Evolutionary conservation across 306 rosid genomes (phyloP).

Genomic region (Leucaena leucocephala): DNA sequence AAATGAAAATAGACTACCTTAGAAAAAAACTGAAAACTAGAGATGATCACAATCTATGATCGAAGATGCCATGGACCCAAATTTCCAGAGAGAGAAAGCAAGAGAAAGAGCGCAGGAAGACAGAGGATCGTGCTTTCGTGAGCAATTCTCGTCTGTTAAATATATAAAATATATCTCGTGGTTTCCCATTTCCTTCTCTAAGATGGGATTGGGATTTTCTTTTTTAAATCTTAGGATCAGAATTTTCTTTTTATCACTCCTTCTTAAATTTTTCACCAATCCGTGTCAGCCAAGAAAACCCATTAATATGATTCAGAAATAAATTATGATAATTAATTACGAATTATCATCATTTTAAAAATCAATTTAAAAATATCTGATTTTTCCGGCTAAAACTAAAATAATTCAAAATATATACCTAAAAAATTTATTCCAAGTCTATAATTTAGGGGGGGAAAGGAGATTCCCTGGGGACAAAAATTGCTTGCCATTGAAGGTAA

Average conservation of each 20-base stretch:
- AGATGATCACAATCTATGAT: conserved; percentile 44
- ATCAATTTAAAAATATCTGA: background rate
- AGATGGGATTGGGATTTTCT: background rate
- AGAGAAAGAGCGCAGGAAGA: conserved; percentile 31
- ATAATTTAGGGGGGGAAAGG: background rate
- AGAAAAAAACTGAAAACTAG: conserved; percentile 27
- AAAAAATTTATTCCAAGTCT: background rate
- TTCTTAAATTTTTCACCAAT: background rate
- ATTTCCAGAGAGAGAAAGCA: conserved; percentile 34
- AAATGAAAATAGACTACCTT: conserved; percentile 20
- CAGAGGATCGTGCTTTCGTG: conserved; percentile 51
- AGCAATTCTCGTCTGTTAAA: conserved; percentile 31
- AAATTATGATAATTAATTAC: background rate
- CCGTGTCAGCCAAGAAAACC: too few relatives aligned
- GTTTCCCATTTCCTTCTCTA: background rate
- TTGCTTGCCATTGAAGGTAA: conserved; percentile 38
- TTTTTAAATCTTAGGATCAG: background rate
- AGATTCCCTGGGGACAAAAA: background rate
- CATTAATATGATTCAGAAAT: background rate
- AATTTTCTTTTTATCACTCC: background rate
- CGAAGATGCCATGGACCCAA: conserved; percentile 40
- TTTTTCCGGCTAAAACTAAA: background rate
- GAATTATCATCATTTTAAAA: background rate
- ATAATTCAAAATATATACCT: background rate
- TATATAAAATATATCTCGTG: background rate